phyloP scores from a whole-genome alignment of 805 yeast species.

The Candida adriatica region DNA sequence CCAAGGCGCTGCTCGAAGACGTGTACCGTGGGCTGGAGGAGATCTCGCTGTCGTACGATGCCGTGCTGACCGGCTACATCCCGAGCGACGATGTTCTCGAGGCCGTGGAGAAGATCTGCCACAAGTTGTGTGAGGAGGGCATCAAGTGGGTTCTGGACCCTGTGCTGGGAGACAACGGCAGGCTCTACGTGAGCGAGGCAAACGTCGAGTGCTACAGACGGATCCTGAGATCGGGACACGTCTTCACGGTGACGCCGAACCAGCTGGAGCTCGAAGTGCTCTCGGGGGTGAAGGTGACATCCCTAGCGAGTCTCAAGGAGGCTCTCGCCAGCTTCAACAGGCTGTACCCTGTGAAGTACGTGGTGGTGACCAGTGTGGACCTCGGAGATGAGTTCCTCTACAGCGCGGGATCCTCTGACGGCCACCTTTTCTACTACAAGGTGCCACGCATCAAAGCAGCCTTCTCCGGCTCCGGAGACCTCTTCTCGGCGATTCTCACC shows the following conservation, averaged over 20 bases:
- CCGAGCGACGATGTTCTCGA: constrained; percentile 54
- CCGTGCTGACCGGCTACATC: constrained; percentile 73
- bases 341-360: constrained; percentile 38
- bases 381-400: constrained; percentile 29
- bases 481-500: constrained; percentile 56
- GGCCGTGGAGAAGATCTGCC: constrained; percentile 39
- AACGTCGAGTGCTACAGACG: constrained; percentile 46
- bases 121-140: constrained; percentile 23
- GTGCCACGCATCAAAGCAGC: constrained; percentile 47
- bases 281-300: constrained; percentile 37
- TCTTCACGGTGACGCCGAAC: constrained; percentile 60
- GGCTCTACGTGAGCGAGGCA: constrained; percentile 59
- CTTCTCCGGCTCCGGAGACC: constrained; percentile 72
- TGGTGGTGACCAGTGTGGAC: constrained; percentile 55
- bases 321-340: constrained; percentile 38
- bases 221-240: constrained; percentile 35
- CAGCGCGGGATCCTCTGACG: constrained; percentile 29
- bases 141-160: constrained; percentile 76
- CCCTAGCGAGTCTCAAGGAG: constrained; percentile 28
- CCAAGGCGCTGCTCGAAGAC: constrained; percentile 38
- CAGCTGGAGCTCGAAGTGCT: constrained; percentile 67
- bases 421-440: constrained; percentile 26
- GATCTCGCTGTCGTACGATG: constrained; percentile 47
- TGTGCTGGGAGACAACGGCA: constrained; percentile 87
- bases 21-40: constrained; percentile 50